phyloP scores from a whole-genome alignment of 2,329 filamentous ascomycete species.

The Grosmannia serpens region DNA sequence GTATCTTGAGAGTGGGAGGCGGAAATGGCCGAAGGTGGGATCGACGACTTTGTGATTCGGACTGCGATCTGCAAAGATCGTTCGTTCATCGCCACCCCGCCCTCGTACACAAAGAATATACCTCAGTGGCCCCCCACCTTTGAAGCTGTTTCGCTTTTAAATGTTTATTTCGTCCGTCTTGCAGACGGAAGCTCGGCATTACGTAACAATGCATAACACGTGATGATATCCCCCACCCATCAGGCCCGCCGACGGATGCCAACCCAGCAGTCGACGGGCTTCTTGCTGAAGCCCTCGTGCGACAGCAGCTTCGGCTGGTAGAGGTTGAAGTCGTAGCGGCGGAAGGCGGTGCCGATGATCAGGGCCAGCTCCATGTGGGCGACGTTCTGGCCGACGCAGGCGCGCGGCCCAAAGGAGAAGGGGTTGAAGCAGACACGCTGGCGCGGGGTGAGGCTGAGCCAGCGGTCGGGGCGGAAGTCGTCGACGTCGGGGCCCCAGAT shows the following conservation, averaged over 20 bases:
- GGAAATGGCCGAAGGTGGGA: neutral
- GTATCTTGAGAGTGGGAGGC: neutral
- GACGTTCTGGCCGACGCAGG: slow-evolving; percentile 11
- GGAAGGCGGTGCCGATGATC: slow-evolving; percentile 8
- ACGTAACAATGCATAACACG: too few relatives aligned
- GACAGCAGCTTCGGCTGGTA: slow-evolving; percentile 5
- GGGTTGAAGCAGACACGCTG: slow-evolving; percentile 10
- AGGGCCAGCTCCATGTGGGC: slow-evolving; percentile 11
- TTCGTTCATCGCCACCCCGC: neutral
- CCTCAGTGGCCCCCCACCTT: neutral
- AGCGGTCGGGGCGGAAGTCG: slow-evolving; percentile 15
- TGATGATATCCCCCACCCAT: neutral
- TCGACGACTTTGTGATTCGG: neutral
- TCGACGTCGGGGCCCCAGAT: slow-evolving; percentile 19
- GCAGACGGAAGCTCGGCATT: too few relatives aligned
- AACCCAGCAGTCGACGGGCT: slow-evolving; percentile 8
- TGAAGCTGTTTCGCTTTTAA: too few relatives aligned
- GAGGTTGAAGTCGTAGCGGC: slow-evolving; percentile 8
- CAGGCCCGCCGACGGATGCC: slow-evolving; percentile 4
- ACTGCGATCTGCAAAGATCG: neutral
- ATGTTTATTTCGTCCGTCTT: too few relatives aligned
- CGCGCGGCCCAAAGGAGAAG: slow-evolving; percentile 9
- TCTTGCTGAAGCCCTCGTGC: slow-evolving; percentile 10
- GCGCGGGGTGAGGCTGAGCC: slow-evolving; percentile 10
- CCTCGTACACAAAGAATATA: neutral